Evolutionary conservation across 1,139 yeast genomes (phyloP).

Genomic region (Scheffersomyces segobiensis): DNA sequence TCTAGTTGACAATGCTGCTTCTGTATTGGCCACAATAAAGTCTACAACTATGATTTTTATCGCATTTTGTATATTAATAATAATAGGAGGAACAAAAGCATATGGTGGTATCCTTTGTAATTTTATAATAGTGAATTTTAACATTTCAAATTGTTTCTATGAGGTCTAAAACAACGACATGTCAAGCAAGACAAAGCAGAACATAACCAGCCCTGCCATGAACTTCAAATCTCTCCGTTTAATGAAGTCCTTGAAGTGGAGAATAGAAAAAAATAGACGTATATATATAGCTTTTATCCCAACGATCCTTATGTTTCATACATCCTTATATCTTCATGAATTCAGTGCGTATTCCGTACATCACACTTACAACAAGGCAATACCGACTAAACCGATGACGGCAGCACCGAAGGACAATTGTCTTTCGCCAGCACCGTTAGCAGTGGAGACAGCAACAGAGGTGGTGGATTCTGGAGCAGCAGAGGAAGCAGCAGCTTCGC

Average conservation of each 20-base stretch:
- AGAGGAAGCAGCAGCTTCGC: constrained; percentile 7
- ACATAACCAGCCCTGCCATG: neutral
- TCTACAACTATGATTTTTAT: neutral
- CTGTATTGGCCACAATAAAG: no score
- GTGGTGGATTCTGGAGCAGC: constrained; percentile 5
- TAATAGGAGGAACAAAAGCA: neutral
- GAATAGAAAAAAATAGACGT: neutral
- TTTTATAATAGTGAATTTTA: neutral
- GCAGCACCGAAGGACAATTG: constrained; percentile 18
- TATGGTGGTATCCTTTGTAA: neutral
- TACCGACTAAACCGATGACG: constrained; percentile 17
- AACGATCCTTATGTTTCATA: neutral
- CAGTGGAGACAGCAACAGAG: constrained; percentile 5
- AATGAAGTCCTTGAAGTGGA: neutral
- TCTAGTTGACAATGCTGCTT: neutral
- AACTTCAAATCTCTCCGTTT: neutral
- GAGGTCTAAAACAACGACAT: neutral
- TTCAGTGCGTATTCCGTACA: neutral
- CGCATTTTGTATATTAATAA: neutral
- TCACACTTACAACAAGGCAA: constrained; percentile 17
- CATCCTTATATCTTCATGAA: neutral
- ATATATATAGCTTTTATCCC: neutral
- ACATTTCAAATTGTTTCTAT: neutral
- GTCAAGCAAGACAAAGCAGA: neutral
- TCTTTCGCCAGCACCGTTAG: constrained; percentile 11